Percentiles rank a stretch among this genome's conserved stretches.
These are phyloP conservation scores for Sicyos baderoa DNA, from an alignment of 306 rosid species.

Conservation along the genomic window DNA sequence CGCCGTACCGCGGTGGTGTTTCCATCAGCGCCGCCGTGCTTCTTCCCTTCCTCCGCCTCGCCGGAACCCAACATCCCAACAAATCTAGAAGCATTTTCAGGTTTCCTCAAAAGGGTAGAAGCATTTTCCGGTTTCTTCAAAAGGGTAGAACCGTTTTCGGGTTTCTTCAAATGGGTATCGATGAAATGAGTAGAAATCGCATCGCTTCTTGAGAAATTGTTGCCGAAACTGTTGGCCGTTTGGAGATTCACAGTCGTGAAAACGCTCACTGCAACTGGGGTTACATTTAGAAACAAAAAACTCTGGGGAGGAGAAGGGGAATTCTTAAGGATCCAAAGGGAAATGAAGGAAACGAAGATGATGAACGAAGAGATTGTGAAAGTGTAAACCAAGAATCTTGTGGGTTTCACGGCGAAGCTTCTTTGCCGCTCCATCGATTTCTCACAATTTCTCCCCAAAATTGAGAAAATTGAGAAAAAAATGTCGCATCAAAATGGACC, in stretches of 20 bases:
- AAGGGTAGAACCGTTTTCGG: too few species aligned
- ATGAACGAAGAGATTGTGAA: constrained; percentile 60
- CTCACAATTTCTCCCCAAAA: neutral
- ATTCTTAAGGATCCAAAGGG: constrained; percentile 48
- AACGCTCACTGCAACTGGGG: constrained; percentile 26
- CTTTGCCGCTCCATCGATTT: constrained; percentile 59
- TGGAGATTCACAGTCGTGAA: constrained; percentile 32
- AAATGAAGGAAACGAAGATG: constrained; percentile 46
- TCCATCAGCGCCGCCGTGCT: constrained; percentile 22
- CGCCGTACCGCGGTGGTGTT: constrained; percentile 28
- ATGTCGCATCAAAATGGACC: neutral
- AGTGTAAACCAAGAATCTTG: constrained; percentile 52
- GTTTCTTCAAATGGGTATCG: constrained; percentile 27
- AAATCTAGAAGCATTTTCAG: constrained; percentile 31
- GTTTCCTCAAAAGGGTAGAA: constrained; percentile 1
- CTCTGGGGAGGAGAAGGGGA: constrained; percentile 36
- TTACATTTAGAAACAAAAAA: constrained; percentile 41
- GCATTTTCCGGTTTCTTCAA: too few species aligned
- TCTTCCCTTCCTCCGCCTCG: constrained; percentile 17
- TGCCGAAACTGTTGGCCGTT: constrained; percentile 21
- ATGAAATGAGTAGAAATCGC: constrained; percentile 29
- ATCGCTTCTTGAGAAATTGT: constrained; percentile 32
- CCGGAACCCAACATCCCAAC: constrained; percentile 22
- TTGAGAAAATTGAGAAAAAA: neutral
- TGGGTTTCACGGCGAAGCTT: constrained; percentile 74